Percentiles rank a stretch among this genome's conserved stretches.
These are phyloP conservation scores for Paramecium primaurelia DNA, from an alignment of 73 alveolate genomes.

Conservation along the genomic window DNA sequence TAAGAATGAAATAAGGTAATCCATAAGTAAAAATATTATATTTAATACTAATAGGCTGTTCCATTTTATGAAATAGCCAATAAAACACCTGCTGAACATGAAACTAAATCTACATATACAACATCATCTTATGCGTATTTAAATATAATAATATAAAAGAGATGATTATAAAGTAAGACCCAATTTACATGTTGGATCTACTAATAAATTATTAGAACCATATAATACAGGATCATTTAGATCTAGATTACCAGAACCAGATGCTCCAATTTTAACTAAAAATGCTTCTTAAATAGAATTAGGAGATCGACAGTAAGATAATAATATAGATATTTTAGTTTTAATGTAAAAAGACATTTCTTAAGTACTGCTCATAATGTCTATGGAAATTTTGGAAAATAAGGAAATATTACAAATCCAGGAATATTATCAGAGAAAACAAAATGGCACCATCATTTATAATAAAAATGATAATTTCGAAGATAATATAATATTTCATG, in stretches of 20 bases:
- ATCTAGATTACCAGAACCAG: slow-evolving; percentile 57
- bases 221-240: slow-evolving; percentile 53
- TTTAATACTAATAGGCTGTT: neutral
- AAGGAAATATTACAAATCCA: slow-evolving; percentile 52
- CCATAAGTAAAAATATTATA: neutral
- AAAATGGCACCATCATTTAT: slow-evolving; percentile 64
- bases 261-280: slow-evolving; percentile 57
- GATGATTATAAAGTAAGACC: slow-evolving; percentile 61
- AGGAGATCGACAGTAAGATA: slow-evolving; percentile 54
- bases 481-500: neutral
- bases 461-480: slow-evolving; percentile 42
- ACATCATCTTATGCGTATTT: slow-evolving; percentile 11
- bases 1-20: slow-evolving; percentile 47
- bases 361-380: slow-evolving; percentile 56
- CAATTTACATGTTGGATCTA: slow-evolving; percentile 53
- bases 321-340: neutral
- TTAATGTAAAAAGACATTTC: slow-evolving; percentile 53
- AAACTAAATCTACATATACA: slow-evolving; percentile 3
- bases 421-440: slow-evolving; percentile 60
- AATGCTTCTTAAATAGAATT: slow-evolving; percentile 61
- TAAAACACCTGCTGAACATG: slow-evolving; percentile 54
- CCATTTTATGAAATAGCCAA: slow-evolving; percentile 58
- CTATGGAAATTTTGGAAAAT: slow-evolving; percentile 63
- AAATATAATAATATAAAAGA: neutral
- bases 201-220: slow-evolving; percentile 51